Evolutionary conservation across 75 land plant species (phyloP).

Genomic region (Sequoiadendron giganteum): DNA sequence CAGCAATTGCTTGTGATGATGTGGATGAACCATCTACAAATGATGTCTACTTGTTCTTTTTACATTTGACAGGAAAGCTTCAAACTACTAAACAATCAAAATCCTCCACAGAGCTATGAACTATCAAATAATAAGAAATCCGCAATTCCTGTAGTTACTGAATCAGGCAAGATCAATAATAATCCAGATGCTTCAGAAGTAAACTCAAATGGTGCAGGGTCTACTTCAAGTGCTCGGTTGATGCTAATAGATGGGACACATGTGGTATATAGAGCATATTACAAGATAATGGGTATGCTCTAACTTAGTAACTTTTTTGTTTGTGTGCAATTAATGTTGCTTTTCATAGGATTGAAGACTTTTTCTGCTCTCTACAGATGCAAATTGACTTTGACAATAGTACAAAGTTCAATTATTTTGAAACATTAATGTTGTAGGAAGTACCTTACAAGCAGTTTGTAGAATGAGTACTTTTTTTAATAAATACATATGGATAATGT

Average conservation of each 20-base stretch:
- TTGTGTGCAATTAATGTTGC: neutral
- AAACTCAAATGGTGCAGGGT: neutral
- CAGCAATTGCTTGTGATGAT: neutral
- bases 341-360: neutral
- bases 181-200: neutral
- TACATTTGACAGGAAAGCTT: conserved; percentile 19
- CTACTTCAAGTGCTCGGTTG: conserved; percentile 45
- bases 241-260: conserved; percentile 90
- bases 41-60: neutral
- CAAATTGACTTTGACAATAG: neutral
- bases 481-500: neutral
- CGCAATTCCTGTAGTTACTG: conserved; percentile 5
- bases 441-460: neutral
- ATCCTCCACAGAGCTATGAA: conserved; percentile 11
- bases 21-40: neutral
- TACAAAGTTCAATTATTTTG: neutral
- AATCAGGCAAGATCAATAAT: neutral
- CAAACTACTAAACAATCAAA: conserved; percentile 4
- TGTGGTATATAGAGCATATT: conserved; percentile 81
- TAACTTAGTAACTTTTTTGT: neutral
- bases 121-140: neutral
- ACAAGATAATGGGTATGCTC: conserved; percentile 65
- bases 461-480: neutral
- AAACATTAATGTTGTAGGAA: neutral
- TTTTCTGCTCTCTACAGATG: neutral